phyloP scores from a whole-genome alignment of 2,329 filamentous ascomycete species.

The Septoria linicola region DNA sequence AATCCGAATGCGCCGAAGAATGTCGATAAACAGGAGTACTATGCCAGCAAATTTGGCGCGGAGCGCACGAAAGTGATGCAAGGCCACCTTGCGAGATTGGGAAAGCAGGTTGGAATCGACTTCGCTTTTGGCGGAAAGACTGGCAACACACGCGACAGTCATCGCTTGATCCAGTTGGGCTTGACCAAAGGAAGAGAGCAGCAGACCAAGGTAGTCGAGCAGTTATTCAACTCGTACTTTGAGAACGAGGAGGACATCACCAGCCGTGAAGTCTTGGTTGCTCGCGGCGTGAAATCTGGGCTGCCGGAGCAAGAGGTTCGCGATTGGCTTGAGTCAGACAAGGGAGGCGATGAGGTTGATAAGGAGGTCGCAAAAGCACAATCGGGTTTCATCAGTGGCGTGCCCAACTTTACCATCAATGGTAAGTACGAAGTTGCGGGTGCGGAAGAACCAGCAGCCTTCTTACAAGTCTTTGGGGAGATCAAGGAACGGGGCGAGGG shows the following conservation, averaged over 20 bases:
- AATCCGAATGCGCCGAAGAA: slow-evolving; percentile 62
- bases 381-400: slow-evolving; percentile 59
- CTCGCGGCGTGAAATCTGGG: slow-evolving; percentile 46
- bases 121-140: slow-evolving; percentile 71
- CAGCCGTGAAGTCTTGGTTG: slow-evolving; percentile 41
- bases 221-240: slow-evolving; percentile 61
- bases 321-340: slow-evolving; percentile 46
- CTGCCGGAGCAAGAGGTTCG: slow-evolving; percentile 44
- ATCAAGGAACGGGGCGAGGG: slow-evolving; percentile 47
- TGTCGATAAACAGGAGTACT: slow-evolving; percentile 57
- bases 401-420: slow-evolving; percentile 75
- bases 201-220: slow-evolving; percentile 61
- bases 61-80: slow-evolving; percentile 60
- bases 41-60: slow-evolving; percentile 62
- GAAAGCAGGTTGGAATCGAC: slow-evolving; percentile 65
- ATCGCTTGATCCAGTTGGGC: slow-evolving; percentile 71
- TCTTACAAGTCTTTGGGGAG: slow-evolving; percentile 64
- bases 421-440: slow-evolving; percentile 66
- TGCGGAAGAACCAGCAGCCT: slow-evolving; percentile 67
- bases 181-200: slow-evolving; percentile 54
- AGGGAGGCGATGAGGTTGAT: slow-evolving; percentile 48
- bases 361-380: slow-evolving; percentile 48
- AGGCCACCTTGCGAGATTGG: slow-evolving; percentile 57
- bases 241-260: slow-evolving; percentile 51
- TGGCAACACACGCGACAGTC: slow-evolving; percentile 76